A percentile compares a stretch with the other conserved stretches of the same genome.
Evolutionary conservation across 352 stramenopile species (phyloP).

Genomic region (Phytophthora pistaciae): DNA sequence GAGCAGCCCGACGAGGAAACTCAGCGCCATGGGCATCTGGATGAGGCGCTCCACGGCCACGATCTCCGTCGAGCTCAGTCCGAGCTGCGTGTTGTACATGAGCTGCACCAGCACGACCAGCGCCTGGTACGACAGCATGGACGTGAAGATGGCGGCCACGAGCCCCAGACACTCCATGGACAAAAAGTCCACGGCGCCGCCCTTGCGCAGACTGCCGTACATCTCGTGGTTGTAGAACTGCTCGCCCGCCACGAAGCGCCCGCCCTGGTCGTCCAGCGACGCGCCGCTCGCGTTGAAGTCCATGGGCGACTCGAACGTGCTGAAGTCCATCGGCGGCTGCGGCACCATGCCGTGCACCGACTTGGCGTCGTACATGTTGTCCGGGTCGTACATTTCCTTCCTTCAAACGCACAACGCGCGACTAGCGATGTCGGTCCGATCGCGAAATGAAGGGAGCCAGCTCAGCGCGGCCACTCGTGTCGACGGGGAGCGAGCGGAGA

Average conservation of each 20-base stretch:
- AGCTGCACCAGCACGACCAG: conserved; percentile 59
- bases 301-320: conserved; percentile 47
- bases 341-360: conserved; percentile 41
- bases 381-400: conserved; percentile 23
- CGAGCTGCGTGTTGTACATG: conserved; percentile 67
- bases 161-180: conserved; percentile 75
- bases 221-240: conserved; percentile 83
- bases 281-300: conserved; percentile 39
- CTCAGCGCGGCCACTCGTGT: conserved; percentile 8
- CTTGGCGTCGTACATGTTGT: conserved; percentile 35
- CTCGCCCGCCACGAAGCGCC: conserved; percentile 69
- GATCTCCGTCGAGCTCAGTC: conserved; percentile 49
- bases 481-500: not conserved
- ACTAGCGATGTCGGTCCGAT: conserved; percentile 24
- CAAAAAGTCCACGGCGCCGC: conserved; percentile 59
- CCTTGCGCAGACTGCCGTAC: conserved; percentile 74
- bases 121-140: conserved; percentile 72
- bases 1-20: conserved; percentile 90
- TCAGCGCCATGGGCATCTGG: conserved; percentile 89
- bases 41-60: conserved; percentile 66
- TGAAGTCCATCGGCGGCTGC: conserved; percentile 44
- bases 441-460: conserved; percentile 26
- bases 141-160: conserved; percentile 70
- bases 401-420: conserved; percentile 16
- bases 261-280: conserved; percentile 46